A percentile compares a stretch with the other conserved stretches of the same genome.
Conservation (phyloP, 1,284 basidiomycete genomes). For the Crocinoboletus sp. region DNA sequence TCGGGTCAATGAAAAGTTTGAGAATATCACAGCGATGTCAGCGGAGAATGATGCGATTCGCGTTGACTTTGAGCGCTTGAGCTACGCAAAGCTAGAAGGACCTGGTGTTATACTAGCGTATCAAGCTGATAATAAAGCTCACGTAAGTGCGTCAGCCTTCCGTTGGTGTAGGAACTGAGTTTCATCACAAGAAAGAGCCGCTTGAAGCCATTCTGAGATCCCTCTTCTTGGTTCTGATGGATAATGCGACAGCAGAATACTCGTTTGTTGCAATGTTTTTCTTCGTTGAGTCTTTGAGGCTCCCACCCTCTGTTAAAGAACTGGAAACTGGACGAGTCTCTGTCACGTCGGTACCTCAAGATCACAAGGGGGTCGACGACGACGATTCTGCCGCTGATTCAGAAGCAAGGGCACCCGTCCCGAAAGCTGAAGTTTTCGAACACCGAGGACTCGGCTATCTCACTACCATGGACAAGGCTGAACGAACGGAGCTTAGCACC, state of each 20-base stretch:
- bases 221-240: slow-evolving; percentile 82
- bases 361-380: slow-evolving; percentile 15
- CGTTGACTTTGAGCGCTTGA: slow-evolving; percentile 54
- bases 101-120: slow-evolving; percentile 78
- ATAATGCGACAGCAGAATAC: slow-evolving; percentile 91
- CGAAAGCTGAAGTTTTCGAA: slow-evolving; percentile 4
- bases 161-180: slow-evolving; percentile 6
- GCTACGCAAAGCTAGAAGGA: slow-evolving; percentile 70
- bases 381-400: slow-evolving; percentile 39
- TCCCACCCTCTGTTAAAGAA: slow-evolving; percentile 32
- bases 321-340: slow-evolving; percentile 34
- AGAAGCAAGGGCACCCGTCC: slow-evolving; percentile 30
- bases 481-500: slow-evolving; percentile 50
- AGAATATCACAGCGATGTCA: slow-evolving; percentile 45
- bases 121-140: slow-evolving; percentile 79
- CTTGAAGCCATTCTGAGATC: slow-evolving; percentile 83
- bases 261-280: slow-evolving; percentile 86
- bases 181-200: slow-evolving; percentile 65
- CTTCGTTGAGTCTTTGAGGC: slow-evolving; percentile 36
- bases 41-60: slow-evolving; percentile 38
- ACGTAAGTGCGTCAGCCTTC: slow-evolving; percentile 48
- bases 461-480: slow-evolving; percentile 47
- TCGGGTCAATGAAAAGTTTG: slow-evolving; percentile 59
- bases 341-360: slow-evolving; percentile 28
- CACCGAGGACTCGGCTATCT: slow-evolving; percentile 24